Evolutionary conservation across 2,329 filamentous ascomycete species (phyloP), one percentile per base, ranked within the genome.

Genomic region (Ophiostoma pallidulum): DNA sequence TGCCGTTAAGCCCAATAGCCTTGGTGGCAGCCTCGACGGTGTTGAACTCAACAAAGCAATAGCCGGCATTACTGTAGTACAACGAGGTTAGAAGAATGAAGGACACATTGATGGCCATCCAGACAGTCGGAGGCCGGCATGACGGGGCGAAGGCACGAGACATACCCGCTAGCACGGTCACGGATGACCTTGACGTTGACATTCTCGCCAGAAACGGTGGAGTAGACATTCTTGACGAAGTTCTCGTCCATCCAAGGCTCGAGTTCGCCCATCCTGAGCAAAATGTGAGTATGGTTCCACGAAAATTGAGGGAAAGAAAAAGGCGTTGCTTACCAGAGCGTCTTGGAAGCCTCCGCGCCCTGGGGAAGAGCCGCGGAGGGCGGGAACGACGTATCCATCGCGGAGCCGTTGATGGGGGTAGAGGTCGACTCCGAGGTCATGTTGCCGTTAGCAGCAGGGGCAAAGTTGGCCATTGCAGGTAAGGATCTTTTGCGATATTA

Each of bases 161-260:
- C 72, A 47, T 67, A 95, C 89, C 91, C 92, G 63, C 91, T 96
- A 68, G 95, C 95, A 70, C 96, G 96, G 73, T 98, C 92, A 56
- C 92, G 87, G 61, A 98, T 98, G 77, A 98, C 95, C 79, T 98
- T 98, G 59, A 98, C 92, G 60, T 96, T 96, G 60, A 98, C 92
- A 54, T 82, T 82, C 69, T 97, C 92, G 57, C 86, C 89, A 71
- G 95, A 86, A 59, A 90, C 82, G 61, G 88, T 94, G 54, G 73
- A 63, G 77, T 88, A 97, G 39, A 97, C 81, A 58, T 86, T 92
- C 69, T 94, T 90, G 62, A 98, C 86, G 66, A 97, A 98, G 69
- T 91, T 94, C 73, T 98, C 92, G 60, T 98, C 92, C 71, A 98
- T 97, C 92, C 92, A 98, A 24, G 89, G 87, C 68, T 97, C 91